Evolutionary conservation across 2,329 filamentous ascomycete species (phyloP), one percentile per base, ranked within the genome.

Genomic region (Calonectria montana): DNA sequence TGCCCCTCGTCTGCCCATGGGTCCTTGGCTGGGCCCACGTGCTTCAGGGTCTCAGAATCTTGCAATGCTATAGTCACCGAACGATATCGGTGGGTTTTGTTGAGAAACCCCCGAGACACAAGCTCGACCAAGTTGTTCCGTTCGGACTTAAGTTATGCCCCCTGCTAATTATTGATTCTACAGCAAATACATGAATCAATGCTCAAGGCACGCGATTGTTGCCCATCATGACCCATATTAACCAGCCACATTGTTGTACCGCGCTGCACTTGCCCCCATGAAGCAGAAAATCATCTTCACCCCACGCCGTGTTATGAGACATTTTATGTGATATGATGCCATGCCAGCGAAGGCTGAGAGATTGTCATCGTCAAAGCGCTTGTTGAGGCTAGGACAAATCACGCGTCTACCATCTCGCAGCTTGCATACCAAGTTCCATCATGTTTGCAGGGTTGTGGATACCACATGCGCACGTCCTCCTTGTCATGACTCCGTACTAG

Each of bases 71-170:
- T 69, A 23, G 50, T 16, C 13, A 41, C 41, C 69, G 69, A 65
- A 70, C 55, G 69, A 70, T 70, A 48, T 48, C 69, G 69, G 69
- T 53, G 45, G 25, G 31, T 63, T 70, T 66, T 70, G 45, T 63
- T 67, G 63, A 70, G 63, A 61, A 66, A 67, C 16, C 41, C 27
- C 65, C 65, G 50, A 59, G 29, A 48, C n/a, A 7, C 41, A 29
- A 39, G 65, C 53, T 67, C 47, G 21, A 6, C 53, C 15, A 39
- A 23, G 13, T n/a, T 12, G n/a, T 37, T 57, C 53, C 53, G 21
- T 39, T 39, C 53, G 31, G 50, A 55, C 29, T 35, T 37, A 31
- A 8, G 7, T 35, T 35, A 35, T 35, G n/a, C 29, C 31, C 31
- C 31, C 53, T 12, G 9, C 13, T 37, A n/a, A n/a, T n/a, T n/a